These are phyloP conservation scores for Ricinus communis DNA, from an alignment of 345 rosid species.

Conservation along the genomic window DNA sequence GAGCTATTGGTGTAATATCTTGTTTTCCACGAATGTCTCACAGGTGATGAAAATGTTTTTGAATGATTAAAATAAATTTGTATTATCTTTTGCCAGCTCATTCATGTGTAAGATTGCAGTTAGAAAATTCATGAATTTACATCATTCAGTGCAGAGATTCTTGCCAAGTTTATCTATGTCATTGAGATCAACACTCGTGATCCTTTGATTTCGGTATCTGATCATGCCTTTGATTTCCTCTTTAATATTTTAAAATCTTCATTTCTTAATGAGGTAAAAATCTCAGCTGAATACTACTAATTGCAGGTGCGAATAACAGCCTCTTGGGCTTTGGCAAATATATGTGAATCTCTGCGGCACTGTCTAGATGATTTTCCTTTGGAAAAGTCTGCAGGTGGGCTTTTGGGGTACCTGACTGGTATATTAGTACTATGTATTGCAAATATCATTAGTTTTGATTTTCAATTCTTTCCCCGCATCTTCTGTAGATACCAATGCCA, in stretches of 20 bases:
- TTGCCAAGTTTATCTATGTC: constrained; percentile 68
- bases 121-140: constrained; percentile 38
- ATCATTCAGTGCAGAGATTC: constrained; percentile 69
- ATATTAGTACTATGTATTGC: constrained; percentile 3
- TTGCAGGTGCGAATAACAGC: constrained; percentile 83
- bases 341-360: constrained; percentile 73
- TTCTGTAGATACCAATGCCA: constrained; percentile 41
- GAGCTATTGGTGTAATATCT: constrained; percentile 87
- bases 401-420: constrained; percentile 6
- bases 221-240: constrained; percentile 13
- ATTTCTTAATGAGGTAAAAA: constrained; percentile 15
- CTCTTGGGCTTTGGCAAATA: constrained; percentile 95
- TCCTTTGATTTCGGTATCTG: constrained; percentile 67
- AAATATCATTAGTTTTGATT: constrained; percentile 10
- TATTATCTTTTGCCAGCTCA: constrained; percentile 9
- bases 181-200: constrained; percentile 68
- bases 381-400: constrained; percentile 39
- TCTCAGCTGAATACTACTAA: constrained; percentile 22
- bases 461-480: constrained; percentile 11
- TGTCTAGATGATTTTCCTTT: constrained; percentile 44
- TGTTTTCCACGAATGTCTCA: constrained; percentile 68
- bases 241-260: constrained; percentile 15
- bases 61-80: constrained; percentile 4
- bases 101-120: constrained; percentile 15
- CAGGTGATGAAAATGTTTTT: constrained; percentile 47